phyloP scores from a whole-genome alignment of 2,329 filamentous ascomycete genomes.

The Fusarium praegraminearum region DNA sequence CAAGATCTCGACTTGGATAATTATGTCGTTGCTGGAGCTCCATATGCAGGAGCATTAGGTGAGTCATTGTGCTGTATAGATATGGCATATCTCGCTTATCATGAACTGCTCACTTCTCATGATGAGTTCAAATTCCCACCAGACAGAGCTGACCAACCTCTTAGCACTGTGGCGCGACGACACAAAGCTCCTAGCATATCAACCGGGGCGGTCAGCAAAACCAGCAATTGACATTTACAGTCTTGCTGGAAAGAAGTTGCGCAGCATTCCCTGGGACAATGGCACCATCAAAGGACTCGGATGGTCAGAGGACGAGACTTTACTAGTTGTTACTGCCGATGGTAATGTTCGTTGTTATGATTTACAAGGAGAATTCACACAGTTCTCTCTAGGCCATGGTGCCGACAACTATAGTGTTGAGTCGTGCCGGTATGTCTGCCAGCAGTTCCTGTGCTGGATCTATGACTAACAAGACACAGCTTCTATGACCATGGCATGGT shows the following conservation, averaged over 20 bases:
- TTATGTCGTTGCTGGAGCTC: constrained; percentile 90
- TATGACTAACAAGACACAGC: constrained; percentile 45
- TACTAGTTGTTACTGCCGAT: constrained; percentile 89
- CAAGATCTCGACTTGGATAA: constrained; percentile 94
- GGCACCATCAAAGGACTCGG: constrained; percentile 87
- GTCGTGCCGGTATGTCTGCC: constrained; percentile 72
- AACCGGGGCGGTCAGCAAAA: constrained; percentile 77
- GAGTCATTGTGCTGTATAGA: constrained; percentile 51
- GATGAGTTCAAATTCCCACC: constrained; percentile 3
- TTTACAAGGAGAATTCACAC: constrained; percentile 93
- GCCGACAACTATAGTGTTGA: constrained; percentile 89
- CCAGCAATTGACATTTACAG: constrained; percentile 95
- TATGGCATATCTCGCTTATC: background rate
- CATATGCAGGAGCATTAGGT: constrained; percentile 95
- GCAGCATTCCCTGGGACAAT: constrained; percentile 91
- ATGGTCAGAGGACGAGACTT: constrained; percentile 95
- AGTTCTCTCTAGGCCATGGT: constrained; percentile 91
- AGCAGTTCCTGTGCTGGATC: background rate
- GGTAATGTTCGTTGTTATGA: constrained; percentile 92
- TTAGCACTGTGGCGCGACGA: constrained; percentile 90
- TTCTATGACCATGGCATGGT: constrained; percentile 97
- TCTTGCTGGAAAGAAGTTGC: constrained; percentile 88
- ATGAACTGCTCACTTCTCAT: constrained; percentile 21
- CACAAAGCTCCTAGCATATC: constrained; percentile 82
- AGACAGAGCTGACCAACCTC: constrained; percentile 20